Evolutionary conservation across 2,329 filamentous ascomycete genomes (phyloP).

Genomic region (Escovopsis sp.): DNA sequence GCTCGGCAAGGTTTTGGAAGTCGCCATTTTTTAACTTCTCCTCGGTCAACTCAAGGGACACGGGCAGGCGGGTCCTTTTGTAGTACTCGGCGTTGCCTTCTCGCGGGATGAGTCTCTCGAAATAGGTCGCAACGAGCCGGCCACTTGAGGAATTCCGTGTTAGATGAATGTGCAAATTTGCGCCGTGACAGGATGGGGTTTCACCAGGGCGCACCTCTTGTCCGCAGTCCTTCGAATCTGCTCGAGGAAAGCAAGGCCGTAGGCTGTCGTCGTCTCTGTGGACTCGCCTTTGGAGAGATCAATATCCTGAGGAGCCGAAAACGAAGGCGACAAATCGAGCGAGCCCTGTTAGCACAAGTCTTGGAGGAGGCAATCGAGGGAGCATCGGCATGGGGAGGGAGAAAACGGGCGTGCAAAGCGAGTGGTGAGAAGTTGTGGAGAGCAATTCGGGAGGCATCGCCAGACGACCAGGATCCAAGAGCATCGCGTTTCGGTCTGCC

Average conservation of each 20-base stretch:
- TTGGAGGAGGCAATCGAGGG: neutral
- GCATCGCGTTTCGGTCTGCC: neutral
- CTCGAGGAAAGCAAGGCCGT: constrained; percentile 59
- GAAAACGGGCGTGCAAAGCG: neutral
- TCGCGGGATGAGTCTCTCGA: constrained; percentile 55
- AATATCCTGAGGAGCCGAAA: constrained; percentile 18
- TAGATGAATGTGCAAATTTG: constrained; percentile 4
- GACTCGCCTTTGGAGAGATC: constrained; percentile 45
- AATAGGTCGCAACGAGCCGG: constrained; percentile 58
- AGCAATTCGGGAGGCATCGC: neutral
- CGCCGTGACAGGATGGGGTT: neutral
- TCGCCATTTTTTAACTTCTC: constrained; percentile 53
- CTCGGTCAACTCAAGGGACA: constrained; percentile 66
- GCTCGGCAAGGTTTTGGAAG: constrained; percentile 54
- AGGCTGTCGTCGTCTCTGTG: constrained; percentile 51
- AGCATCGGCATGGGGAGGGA: neutral
- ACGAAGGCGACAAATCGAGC: too few species aligned
- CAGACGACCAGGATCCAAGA: neutral
- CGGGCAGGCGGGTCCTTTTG: constrained; percentile 58
- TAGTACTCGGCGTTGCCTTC: constrained; percentile 61
- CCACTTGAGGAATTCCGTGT: constrained; percentile 33
- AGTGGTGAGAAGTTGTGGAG: neutral
- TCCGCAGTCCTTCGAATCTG: constrained; percentile 63
- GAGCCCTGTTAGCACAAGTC: constrained; percentile 2
- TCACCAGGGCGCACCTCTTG: constrained; percentile 50